Percentiles rank a stretch among this genome's conserved stretches.
phyloP scores from a whole-genome alignment of 2,329 filamentous ascomycete genomes.

The Hymenoscyphus occultus region DNA sequence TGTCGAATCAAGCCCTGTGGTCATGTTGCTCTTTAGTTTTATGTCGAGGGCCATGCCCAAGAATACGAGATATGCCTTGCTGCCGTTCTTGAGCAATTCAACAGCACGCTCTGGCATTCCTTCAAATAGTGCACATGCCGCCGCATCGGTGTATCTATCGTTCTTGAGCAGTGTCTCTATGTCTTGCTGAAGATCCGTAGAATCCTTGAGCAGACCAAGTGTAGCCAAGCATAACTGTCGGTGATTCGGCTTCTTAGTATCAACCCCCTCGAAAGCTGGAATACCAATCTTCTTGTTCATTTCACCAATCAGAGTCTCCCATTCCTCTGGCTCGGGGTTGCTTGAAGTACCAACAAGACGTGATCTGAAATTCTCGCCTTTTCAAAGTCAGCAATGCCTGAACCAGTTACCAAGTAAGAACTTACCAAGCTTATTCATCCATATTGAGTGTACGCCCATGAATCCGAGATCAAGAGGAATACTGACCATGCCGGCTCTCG shows the following conservation, averaged over 20 bases:
- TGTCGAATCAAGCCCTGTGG: constrained; percentile 32
- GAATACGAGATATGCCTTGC: constrained; percentile 62
- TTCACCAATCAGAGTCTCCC: constrained; percentile 60
- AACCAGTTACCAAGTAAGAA: constrained; percentile 4
- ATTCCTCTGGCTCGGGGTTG: constrained; percentile 47
- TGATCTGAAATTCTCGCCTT: constrained; percentile 48
- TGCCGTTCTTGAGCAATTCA: constrained; percentile 65
- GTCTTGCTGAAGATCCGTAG: constrained; percentile 44
- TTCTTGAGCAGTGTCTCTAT: constrained; percentile 45
- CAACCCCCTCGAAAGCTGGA: constrained; percentile 60
- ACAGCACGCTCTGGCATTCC: constrained; percentile 68
- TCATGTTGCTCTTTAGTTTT: constrained; percentile 49
- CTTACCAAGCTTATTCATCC: constrained; percentile 66
- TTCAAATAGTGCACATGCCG: constrained; percentile 72
- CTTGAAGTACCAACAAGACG: constrained; percentile 47
- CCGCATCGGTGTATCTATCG: constrained; percentile 67
- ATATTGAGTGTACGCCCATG: constrained; percentile 69
- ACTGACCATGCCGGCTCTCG: constrained; percentile 66
- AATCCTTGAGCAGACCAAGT: constrained; percentile 66
- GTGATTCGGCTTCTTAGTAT: constrained; percentile 65
- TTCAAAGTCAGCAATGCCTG: constrained; percentile 6
- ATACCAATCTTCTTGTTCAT: constrained; percentile 62
- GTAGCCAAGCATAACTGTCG: constrained; percentile 73
- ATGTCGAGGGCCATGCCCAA: constrained; percentile 65
- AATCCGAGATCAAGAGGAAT: constrained; percentile 70